Base-by-base conservation (phyloP, 176 grass and related monocot genomes). In the Ensete glaucum region DNA sequence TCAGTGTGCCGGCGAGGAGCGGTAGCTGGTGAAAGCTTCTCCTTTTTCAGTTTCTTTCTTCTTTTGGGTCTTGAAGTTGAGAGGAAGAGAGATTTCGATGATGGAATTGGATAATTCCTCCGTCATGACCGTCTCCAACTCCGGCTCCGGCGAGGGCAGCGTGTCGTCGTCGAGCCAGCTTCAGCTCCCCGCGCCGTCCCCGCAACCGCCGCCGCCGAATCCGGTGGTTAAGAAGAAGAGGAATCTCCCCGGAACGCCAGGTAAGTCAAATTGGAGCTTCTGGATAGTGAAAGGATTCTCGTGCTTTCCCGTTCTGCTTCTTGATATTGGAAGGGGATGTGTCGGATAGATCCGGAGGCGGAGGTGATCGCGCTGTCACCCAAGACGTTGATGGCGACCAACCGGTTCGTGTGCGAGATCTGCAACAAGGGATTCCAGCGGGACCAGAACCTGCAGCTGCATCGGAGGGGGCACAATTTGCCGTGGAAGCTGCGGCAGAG, bases 341-440 rank as follows among this genome's bases (percentile, higher is more conserved):
- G 57, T 62, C 9, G 15, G 3, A 62, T 79, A 96, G 93, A 96
- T 92, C 93, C 93, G 75, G 85, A 92, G 67, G 93, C 93, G 50
- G 93, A 96, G 81, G 93, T 96, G 73, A 86, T 96, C 75, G 89
- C 93, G 48, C 87, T 96, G 49, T 96, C 93, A 63, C 93, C 93
- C 68, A 92, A 88, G 82, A 92, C 93, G 78, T 85, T 96, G 53
- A 21, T 96, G 64, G 93, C 93, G 67, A 96, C 93, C 10, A 96
- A 96, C 78, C 22, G 93, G 85, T 96, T 96, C 62, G 93, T 96
- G 77, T 96, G 93, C 76, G 93, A 96, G 85, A 92, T 96, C 85
- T 96, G 93, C 85, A 90, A 88, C 77, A 96, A 96, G 87, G 93
- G 93, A 58, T 96, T 96, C 83, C 93, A 96, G 79, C 63, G 93